Conservation (phyloP, 2,329 filamentous ascomycete genomes). For the Verticillium isaacii region DNA sequence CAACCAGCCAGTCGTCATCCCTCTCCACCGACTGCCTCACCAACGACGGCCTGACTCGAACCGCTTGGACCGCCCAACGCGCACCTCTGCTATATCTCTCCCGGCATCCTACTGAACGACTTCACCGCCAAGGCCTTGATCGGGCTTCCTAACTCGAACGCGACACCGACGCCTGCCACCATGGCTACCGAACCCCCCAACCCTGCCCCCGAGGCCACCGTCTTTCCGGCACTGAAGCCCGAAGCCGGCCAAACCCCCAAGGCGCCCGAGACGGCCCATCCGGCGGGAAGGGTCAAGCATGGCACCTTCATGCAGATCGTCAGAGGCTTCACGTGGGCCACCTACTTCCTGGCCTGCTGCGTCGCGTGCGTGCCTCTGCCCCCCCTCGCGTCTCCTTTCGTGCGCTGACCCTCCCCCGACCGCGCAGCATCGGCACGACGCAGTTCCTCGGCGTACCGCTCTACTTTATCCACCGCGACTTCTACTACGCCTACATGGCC, state of each 20-base stretch:
- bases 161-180: slow-evolving; percentile 14
- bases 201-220: slow-evolving; percentile 9
- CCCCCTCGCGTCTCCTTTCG: neutral
- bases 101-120: neutral
- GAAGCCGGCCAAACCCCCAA: neutral
- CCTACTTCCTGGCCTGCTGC: slow-evolving; percentile 48
- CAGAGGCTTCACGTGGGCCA: slow-evolving; percentile 43
- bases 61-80: neutral
- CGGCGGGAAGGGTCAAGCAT: slow-evolving; percentile 51
- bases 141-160: neutral
- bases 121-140: too few relatives aligned
- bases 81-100: neutral
- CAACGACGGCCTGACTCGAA: neutral
- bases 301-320: slow-evolving; percentile 43
- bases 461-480: slow-evolving; percentile 69
- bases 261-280: slow-evolving; percentile 30
- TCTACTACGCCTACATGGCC: slow-evolving; percentile 83
- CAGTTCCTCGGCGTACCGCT: slow-evolving; percentile 73
- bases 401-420: neutral
- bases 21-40: neutral
- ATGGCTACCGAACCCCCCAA: slow-evolving; percentile 31
- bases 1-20: neutral
- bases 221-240: slow-evolving; percentile 15
- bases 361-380: slow-evolving; percentile 36
- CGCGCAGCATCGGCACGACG: slow-evolving; percentile 57